Evolutionary conservation across 192 early-diverging fungal species (phyloP), one percentile per base, ranked within the genome.

Genomic region (Entophlyctis luteolus): DNA sequence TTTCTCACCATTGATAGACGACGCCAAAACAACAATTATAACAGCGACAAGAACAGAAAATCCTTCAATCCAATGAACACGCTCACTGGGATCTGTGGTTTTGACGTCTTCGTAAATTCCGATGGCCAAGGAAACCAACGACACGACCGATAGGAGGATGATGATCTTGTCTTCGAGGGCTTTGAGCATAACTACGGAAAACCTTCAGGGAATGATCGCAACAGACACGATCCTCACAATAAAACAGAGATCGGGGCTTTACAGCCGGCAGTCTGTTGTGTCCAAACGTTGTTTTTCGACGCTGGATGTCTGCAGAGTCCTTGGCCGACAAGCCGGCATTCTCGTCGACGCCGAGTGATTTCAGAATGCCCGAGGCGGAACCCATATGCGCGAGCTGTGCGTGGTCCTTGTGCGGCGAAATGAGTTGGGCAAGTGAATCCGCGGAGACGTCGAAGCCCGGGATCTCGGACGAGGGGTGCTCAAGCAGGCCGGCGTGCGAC

Each of bases 71-170:
- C 70, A 71, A 45, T 62, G 59, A 10, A 56, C 25, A 2, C 42
- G 14, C 28, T 70, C 16, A 28, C 63, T 83, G 49, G 84, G 84
- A 12, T 92, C 89, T 31, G 85, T 47, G 48, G 83, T 59, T 74
- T 49, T 81, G 77, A 55, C 77, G 76, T 79, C 89, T 87, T 81
- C 92, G 71, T 92, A 94, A 68, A 96, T 76, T 45, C 94, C 93
- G 48, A 95, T 82, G 20, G 83, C 86, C 42, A 96, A 75, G 32
- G 90, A 90, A 5, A 96, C 84, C n/a, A 89, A 62, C 32, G 93
- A 85, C 32, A 93, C 96, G 49, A 93, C 86, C 29, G 85, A 89
- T 63, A 98, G 77, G 75, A 96, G 82, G 52, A 95, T 89, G 84
- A 91, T 59, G 5, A 75, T 84, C 49, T 78, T 77, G 59, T 84